Evolutionary conservation across 345 rosid species (phyloP).

Genomic region (Nephelium lappaceum): DNA sequence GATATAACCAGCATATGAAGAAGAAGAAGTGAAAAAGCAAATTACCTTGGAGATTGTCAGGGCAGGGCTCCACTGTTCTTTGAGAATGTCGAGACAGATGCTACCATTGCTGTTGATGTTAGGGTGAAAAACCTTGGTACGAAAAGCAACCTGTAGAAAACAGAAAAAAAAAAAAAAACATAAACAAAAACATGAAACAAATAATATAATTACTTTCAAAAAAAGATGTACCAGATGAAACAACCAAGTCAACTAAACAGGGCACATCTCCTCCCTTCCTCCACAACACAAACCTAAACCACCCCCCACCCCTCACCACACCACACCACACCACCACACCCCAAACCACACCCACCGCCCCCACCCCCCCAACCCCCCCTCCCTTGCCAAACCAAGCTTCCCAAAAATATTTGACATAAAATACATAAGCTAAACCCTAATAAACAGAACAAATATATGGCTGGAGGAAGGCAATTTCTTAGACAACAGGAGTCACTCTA

Average conservation of each 20-base stretch:
- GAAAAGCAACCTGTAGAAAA: constrained; percentile 55
- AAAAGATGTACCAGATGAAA: background rate
- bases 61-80: constrained; percentile 82
- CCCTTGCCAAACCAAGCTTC: too few species aligned
- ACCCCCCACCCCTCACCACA: too few species aligned
- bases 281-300: too few species aligned
- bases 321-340: too few species aligned
- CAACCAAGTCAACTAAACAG: background rate
- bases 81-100: constrained; percentile 75
- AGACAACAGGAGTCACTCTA: background rate
- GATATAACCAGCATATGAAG: background rate
- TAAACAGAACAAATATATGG: background rate
- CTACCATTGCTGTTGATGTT: constrained; percentile 75
- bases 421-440: background rate
- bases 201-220: background rate
- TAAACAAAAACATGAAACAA: background rate
- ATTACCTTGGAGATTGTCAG: constrained; percentile 70
- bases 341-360: too few species aligned
- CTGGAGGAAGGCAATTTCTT: background rate
- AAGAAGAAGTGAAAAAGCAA: background rate
- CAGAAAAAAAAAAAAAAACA: background rate
- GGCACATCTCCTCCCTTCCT: too few species aligned
- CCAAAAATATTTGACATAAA: background rate
- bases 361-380: too few species aligned
- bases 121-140: constrained; percentile 74